These are phyloP conservation scores for Bipolaris cookei DNA, from an alignment of 2,329 filamentous ascomycete genomes.

Conservation along the genomic window DNA sequence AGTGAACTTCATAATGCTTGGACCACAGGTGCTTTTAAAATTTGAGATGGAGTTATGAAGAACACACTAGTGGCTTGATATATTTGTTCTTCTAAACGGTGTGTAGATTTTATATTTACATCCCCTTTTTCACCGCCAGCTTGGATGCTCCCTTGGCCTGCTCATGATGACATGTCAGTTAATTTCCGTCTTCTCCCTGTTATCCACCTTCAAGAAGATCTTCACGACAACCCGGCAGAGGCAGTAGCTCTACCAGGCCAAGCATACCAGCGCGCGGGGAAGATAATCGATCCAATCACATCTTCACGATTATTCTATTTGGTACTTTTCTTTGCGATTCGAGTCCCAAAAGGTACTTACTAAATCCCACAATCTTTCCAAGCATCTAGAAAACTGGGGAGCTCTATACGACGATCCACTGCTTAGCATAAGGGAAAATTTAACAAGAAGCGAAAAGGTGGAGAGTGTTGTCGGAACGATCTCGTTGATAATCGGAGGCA, in stretches of 20 bases:
- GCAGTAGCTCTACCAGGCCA: not conserved
- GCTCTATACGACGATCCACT: not conserved
- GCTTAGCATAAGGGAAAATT: no score
- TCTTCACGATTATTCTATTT: not conserved
- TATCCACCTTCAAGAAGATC: slow-evolving; percentile 2
- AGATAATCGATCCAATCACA: not conserved
- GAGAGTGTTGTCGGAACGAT: not conserved
- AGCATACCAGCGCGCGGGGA: not conserved
- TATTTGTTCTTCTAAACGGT: not conserved
- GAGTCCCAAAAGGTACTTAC: not conserved
- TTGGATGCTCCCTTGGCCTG: not conserved
- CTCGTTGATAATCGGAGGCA: not conserved
- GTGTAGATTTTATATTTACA: slow-evolving; percentile 3
- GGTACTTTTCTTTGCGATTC: no score
- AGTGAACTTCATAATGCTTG: slow-evolving; percentile 21
- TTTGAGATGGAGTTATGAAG: not conserved
- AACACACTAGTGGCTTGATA: not conserved
- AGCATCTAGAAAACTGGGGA: not conserved
- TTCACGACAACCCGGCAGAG: slow-evolving; percentile 3
- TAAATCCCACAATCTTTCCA: not conserved
- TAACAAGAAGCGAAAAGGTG: not conserved
- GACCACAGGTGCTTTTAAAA: not conserved
- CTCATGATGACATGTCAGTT: not conserved
- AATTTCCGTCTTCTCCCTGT: not conserved
- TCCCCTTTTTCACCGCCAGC: not conserved